Evolutionary conservation across 1,284 basidiomycete genomes (phyloP), one percentile per base, ranked within the genome.

Genomic region (Vanrija sp.): DNA sequence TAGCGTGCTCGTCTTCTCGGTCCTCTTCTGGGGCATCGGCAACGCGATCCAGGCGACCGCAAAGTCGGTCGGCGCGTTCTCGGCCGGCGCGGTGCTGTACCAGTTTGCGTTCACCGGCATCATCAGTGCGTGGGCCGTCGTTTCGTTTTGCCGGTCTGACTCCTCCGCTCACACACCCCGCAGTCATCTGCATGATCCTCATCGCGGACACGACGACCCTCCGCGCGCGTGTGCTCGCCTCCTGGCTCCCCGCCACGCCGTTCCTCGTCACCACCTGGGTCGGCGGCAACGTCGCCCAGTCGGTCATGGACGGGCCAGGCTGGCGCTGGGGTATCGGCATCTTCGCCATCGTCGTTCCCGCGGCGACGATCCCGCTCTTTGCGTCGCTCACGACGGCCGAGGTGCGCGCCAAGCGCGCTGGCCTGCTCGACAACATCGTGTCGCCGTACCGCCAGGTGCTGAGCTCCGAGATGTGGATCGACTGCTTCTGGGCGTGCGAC

Each of bases 261-360:
- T 78, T 73, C 68, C 43, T 77, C 43, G 64, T 70, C 62, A 62
- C 62, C 43, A 44, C 62, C 3, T 65, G 62, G 64, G 43, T 61
- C 14, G 49, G 52, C 3, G 56, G 52, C 14, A 25, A 57, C 40
- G 40, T 62, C 26, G 66, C 72, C 10, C 39, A 57, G 1, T 64
- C 73, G 1, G 69, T 74, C 8, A 57, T 26, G 9, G 38, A 44
- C 39, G 16, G 9, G 23, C 71, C 70, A 0, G 69, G 68, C 19
- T 80, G 79, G 79, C 60, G 66, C 40, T 78, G 75, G 74, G 78
- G 73, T 50, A 71, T 76, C 40, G 74, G 73, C 50, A 77, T 78
- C 72, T 79, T 72, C 70, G 75, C 69, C 6, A 78, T 79, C 62
- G 77, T 79, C 58, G 75, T 75, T 65, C 73, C 77, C 12, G 66